Percentiles rank a stretch among this genome's conserved stretches.
Evolutionary conservation across 2,329 filamentous ascomycete species (phyloP).

Genomic region (Domatiomyces catenatus): DNA sequence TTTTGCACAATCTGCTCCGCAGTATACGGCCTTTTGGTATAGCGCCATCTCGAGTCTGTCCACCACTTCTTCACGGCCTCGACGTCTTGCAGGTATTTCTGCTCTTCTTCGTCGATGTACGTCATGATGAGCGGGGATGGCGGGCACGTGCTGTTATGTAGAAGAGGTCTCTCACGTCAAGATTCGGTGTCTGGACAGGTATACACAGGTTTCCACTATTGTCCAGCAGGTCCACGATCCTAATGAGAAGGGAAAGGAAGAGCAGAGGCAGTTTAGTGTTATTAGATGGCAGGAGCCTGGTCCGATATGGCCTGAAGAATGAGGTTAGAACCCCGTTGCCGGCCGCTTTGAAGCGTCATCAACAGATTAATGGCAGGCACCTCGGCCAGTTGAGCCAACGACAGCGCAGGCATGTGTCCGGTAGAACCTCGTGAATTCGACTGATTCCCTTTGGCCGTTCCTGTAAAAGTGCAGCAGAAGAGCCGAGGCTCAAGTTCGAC

Average conservation of each 20-base stretch:
- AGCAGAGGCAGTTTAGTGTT: background rate
- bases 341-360: background rate
- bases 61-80: conserved; percentile 87
- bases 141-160: background rate
- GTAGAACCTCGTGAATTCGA: background rate
- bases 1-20: conserved; percentile 96
- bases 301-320: background rate
- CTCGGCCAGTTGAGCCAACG: background rate
- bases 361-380: background rate
- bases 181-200: background rate
- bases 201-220: background rate
- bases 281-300: background rate
- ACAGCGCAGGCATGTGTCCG: background rate
- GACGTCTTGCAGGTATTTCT: conserved; percentile 67
- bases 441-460: background rate
- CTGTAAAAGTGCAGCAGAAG: background rate
- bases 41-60: conserved; percentile 77
- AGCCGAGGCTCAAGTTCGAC: background rate
- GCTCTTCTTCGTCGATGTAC: conserved; percentile 49
- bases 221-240: background rate
- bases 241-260: background rate
- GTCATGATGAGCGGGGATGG: conserved; percentile 23
- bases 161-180: background rate
- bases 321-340: background rate
- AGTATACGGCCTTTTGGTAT: conserved; percentile 83